Conservation (phyloP, 371 early-diverging fungal genomes). For the Rhizopus stolonifer region DNA sequence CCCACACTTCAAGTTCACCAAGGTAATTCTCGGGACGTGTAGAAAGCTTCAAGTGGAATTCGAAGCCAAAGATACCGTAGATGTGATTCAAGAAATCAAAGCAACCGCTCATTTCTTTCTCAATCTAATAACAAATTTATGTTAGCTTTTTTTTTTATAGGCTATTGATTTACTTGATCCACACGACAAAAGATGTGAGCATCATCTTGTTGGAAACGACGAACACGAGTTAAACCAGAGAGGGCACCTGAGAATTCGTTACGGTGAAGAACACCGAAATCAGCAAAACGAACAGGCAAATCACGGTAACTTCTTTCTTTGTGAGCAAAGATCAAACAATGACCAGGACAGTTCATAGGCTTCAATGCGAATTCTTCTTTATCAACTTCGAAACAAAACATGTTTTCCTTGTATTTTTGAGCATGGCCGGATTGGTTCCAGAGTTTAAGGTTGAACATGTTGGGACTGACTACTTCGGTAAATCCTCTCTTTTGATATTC, state of each 20-base stretch:
- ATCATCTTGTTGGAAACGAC: slow-evolving; percentile 99
- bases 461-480: slow-evolving; percentile 96
- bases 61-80: slow-evolving; percentile 92
- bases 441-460: slow-evolving; percentile 93
- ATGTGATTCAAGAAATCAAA: slow-evolving; percentile 84
- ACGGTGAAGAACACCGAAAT: slow-evolving; percentile 99
- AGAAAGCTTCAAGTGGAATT: slow-evolving; percentile 88
- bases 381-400: slow-evolving; percentile 93
- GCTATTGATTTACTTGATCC: slow-evolving; percentile 71
- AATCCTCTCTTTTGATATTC: slow-evolving; percentile 82
- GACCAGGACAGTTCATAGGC: slow-evolving; percentile 76
- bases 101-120: slow-evolving; percentile 75
- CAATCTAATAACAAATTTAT: slow-evolving; percentile 33
- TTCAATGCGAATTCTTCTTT: slow-evolving; percentile 94
- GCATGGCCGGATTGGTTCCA: slow-evolving; percentile 99
- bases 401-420: slow-evolving; percentile 98
- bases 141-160: neutral
- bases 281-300: slow-evolving; percentile 97
- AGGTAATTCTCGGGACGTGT: slow-evolving; percentile 98
- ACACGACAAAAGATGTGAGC: slow-evolving; percentile 98
- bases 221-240: slow-evolving; percentile 97
- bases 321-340: slow-evolving; percentile 97
- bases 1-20: slow-evolving; percentile 95
- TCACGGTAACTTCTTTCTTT: slow-evolving; percentile 95
- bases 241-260: slow-evolving; percentile 98